These are phyloP conservation scores for Cyberlindnera mycetangii DNA, from an alignment of 805 yeast species.

Conservation along the genomic window DNA sequence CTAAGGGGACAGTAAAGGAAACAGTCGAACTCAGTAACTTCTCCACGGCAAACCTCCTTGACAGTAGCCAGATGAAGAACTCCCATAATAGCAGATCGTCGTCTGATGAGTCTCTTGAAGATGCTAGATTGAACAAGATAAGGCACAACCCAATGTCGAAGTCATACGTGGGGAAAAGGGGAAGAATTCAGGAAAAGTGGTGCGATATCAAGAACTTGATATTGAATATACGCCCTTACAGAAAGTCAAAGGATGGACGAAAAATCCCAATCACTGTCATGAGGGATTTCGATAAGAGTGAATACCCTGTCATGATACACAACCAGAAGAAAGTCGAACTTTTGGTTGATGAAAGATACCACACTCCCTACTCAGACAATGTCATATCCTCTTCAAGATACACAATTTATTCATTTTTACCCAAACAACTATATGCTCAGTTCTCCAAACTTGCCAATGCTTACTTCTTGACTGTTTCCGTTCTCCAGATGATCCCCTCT, in stretches of 20 bases:
- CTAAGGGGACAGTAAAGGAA: not conserved
- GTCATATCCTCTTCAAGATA: constrained; percentile 84
- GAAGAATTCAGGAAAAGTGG: constrained; percentile 18
- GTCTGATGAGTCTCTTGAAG: constrained; percentile 19
- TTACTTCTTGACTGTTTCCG: constrained; percentile 85
- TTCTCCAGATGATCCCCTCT: constrained; percentile 91
- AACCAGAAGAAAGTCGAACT: constrained; percentile 28
- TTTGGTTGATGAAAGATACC: constrained; percentile 68
- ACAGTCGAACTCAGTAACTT: constrained; percentile 10
- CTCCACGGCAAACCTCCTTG: constrained; percentile 11
- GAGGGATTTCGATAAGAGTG: constrained; percentile 31
- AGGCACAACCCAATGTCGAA: constrained; percentile 9
- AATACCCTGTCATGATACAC: constrained; percentile 28
- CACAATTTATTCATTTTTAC: constrained; percentile 74
- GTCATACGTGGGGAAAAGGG: constrained; percentile 26
- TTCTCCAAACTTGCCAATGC: constrained; percentile 91
- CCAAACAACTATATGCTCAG: constrained; percentile 86
- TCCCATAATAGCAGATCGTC: constrained; percentile 2
- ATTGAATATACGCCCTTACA: constrained; percentile 43
- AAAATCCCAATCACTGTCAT: constrained; percentile 62
- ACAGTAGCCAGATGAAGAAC: not conserved
- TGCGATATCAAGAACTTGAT: constrained; percentile 33
- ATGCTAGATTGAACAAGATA: constrained; percentile 23
- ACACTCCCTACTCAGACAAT: constrained; percentile 61
- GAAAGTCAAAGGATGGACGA: constrained; percentile 68